Conservation (phyloP, 371 early-diverging fungal genomes). For the Capillidium heterosporum region DNA sequence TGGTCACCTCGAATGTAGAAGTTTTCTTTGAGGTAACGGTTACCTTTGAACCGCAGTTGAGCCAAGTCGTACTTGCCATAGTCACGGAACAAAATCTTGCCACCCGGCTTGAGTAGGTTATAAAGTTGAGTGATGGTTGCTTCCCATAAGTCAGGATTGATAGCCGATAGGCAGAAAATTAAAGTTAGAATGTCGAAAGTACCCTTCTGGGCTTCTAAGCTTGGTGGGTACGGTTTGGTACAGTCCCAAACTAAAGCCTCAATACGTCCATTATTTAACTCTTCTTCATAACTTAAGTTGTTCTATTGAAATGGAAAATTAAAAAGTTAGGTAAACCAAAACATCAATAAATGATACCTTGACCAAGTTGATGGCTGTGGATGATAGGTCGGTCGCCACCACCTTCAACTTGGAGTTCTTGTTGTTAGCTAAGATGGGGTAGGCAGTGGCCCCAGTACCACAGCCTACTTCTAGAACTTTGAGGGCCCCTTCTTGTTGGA, state of each 20-base stretch:
- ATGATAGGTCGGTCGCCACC: conserved; percentile 73
- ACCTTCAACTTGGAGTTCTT: conserved; percentile 36
- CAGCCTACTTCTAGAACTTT: conserved; percentile 65
- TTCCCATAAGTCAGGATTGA: conserved; percentile 63
- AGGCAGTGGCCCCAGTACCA: conserved; percentile 93
- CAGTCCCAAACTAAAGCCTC: conserved; percentile 71
- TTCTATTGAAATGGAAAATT: neutral
- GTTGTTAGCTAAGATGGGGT: conserved; percentile 66
- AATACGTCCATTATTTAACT: conserved; percentile 40
- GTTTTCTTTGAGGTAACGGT: conserved; percentile 57
- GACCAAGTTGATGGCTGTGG: conserved; percentile 59
- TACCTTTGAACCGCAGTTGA: conserved; percentile 64
- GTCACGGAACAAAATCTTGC: conserved; percentile 65
- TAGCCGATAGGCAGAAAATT: conserved; percentile 69
- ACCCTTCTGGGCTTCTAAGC: conserved; percentile 34
- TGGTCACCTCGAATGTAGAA: conserved; percentile 85
- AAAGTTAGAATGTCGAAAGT: conserved; percentile 59
- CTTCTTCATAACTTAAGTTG: conserved; percentile 20
- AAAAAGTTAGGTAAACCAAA: neutral
- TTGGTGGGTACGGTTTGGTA: conserved; percentile 39
- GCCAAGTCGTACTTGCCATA: conserved; percentile 80
- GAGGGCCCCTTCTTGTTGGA: neutral
- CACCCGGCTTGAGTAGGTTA: conserved; percentile 51
- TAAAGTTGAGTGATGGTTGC: conserved; percentile 42
- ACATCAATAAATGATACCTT: conserved; percentile 16